phyloP scores from a whole-genome alignment of 2,329 filamentous ascomycete species.

The Penicillium sp. region DNA sequence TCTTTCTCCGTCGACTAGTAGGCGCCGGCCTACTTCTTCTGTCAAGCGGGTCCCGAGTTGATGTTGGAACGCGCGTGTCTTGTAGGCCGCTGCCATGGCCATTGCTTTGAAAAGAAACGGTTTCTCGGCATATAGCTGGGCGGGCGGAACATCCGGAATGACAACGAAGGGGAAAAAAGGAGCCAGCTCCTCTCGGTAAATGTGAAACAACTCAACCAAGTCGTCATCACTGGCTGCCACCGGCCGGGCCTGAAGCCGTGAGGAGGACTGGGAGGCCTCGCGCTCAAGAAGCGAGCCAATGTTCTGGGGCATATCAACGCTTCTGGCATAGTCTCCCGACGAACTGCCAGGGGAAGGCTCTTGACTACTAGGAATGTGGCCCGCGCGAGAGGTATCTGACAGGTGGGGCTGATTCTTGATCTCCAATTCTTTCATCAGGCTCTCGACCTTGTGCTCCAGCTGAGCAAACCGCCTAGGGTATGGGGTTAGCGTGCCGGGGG shows the following conservation, averaged over 20 bases:
- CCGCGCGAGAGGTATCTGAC: not conserved
- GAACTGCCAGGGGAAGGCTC: not conserved
- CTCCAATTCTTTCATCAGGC: conserved; percentile 9
- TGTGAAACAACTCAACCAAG: not conserved
- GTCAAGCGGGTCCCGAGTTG: conserved; percentile 26
- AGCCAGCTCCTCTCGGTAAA: conserved; percentile 1
- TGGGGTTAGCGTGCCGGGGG: conserved; percentile 1
- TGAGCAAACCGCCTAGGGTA: conserved; percentile 10
- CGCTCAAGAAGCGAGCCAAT: not conserved
- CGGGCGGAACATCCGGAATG: conserved; percentile 3
- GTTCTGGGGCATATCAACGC: not conserved
- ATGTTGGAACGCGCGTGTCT: conserved; percentile 25
- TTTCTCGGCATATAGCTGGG: conserved; percentile 13
- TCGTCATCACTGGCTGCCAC: not conserved
- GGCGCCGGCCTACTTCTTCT: conserved; percentile 24
- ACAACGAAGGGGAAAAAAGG: conserved; percentile 9
- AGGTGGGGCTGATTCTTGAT: conserved; percentile 1
- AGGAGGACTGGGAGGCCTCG: not conserved
- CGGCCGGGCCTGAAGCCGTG: not conserved
- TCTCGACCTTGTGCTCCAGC: conserved; percentile 11
- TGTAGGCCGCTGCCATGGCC: conserved; percentile 25
- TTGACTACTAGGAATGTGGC: not conserved
- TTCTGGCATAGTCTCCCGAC: not conserved
- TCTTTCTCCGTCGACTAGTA: conserved; percentile 30
- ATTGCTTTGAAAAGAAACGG: conserved; percentile 35